phyloP scores from a whole-genome alignment of 805 yeast genomes.

The Candida methanosorbosa region DNA sequence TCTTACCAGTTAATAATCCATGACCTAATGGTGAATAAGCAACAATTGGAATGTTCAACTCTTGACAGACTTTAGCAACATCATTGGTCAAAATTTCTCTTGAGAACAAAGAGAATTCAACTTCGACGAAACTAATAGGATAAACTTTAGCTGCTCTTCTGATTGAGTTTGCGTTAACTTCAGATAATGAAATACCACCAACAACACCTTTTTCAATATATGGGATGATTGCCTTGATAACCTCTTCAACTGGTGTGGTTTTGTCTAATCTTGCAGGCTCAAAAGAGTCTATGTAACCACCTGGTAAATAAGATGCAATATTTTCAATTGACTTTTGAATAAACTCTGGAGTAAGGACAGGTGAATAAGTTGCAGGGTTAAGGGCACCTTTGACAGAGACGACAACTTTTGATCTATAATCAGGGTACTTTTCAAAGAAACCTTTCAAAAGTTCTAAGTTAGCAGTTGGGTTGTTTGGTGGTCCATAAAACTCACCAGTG shows the following conservation, averaged over 20 bases:
- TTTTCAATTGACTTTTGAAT: slow-evolving; percentile 41
- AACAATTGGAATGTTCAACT: slow-evolving; percentile 53
- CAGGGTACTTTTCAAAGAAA: slow-evolving; percentile 53
- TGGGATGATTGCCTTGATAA: slow-evolving; percentile 47
- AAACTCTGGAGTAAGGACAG: slow-evolving; percentile 42
- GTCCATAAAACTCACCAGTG: slow-evolving; percentile 76
- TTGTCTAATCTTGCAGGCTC: slow-evolving; percentile 68
- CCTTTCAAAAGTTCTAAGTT: slow-evolving; percentile 50
- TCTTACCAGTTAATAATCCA: slow-evolving; percentile 64
- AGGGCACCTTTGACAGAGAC: slow-evolving; percentile 65
- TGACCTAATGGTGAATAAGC: slow-evolving; percentile 82
- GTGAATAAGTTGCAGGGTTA: slow-evolving; percentile 22
- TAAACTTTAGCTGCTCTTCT: slow-evolving; percentile 45
- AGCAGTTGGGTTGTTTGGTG: slow-evolving; percentile 15
- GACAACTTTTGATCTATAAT: slow-evolving; percentile 43
- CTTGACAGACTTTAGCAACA: slow-evolving; percentile 47
- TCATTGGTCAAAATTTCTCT: slow-evolving; percentile 58
- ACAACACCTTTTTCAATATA: slow-evolving; percentile 55
- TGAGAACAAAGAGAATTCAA: slow-evolving; percentile 69
- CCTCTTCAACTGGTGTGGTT: slow-evolving; percentile 46
- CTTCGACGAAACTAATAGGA: slow-evolving; percentile 63
- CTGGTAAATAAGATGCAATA: slow-evolving; percentile 30
- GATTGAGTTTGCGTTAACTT: slow-evolving; percentile 57
- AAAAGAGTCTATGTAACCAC: slow-evolving; percentile 41
- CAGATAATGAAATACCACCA: slow-evolving; percentile 68